Evolutionary conservation across 768 basidiomycete genomes (phyloP).

Genomic region (Lepiota brunneoincarnata): DNA sequence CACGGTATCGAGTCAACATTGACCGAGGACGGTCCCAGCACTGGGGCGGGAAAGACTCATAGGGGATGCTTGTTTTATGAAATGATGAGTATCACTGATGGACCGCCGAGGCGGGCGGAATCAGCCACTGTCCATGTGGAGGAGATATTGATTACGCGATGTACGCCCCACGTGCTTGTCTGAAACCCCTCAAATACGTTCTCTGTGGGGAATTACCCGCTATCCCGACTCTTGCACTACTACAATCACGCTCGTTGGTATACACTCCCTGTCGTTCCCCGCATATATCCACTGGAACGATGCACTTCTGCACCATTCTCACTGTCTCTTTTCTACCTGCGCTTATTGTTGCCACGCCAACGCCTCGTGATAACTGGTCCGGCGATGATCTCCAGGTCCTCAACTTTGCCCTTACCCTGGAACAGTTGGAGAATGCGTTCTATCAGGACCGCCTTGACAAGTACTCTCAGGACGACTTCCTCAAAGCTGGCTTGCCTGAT

Average conservation of each 20-base stretch:
- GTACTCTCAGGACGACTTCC: conserved; percentile 40
- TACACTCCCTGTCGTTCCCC: neutral
- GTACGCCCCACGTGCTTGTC: neutral
- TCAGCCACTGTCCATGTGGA: neutral
- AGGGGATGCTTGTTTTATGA: neutral
- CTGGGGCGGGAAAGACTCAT: neutral
- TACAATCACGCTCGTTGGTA: conserved; percentile 9
- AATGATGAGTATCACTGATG: neutral
- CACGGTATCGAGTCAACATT: neutral
- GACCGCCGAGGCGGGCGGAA: too few species aligned
- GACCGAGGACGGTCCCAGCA: neutral
- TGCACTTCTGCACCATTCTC: conserved; percentile 2
- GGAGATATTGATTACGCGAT: neutral
- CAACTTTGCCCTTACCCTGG: conserved; percentile 43
- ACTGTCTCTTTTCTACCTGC: neutral
- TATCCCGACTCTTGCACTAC: neutral
- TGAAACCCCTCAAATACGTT: too few species aligned
- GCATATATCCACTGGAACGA: neutral
- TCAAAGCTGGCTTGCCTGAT: conserved; percentile 37
- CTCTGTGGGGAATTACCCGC: too few species aligned
- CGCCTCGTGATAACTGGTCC: neutral
- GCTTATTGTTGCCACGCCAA: neutral
- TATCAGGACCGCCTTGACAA: conserved; percentile 38
- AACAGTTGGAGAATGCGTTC: conserved; percentile 44
- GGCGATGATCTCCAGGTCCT: conserved; percentile 26